Base-by-base conservation (phyloP, 139 green algal species). In the Eudorina sp. region DNA sequence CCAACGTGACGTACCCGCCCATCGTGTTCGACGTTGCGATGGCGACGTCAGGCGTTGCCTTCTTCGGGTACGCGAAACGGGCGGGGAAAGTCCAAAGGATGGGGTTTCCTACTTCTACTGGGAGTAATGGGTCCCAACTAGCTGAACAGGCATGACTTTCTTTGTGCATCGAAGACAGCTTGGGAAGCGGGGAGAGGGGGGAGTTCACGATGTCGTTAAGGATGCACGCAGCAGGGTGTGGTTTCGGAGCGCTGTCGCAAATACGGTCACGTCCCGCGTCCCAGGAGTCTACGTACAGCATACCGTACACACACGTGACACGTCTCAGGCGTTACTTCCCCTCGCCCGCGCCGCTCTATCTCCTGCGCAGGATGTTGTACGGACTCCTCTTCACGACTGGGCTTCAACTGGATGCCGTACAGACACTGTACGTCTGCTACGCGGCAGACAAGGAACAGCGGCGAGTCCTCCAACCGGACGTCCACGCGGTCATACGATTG, bases 371-470 rank as follows among this genome's bases (percentile, higher is more conserved):
- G 38, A 77, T 90, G 60, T 40, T 53, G 25, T 74, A 72, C 69
- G 51, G 60, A 11, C 75, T 85, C 34, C 13, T 27, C 3, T 85
- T 85, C 45, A n/a, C 53, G 27, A 45, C 75, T 3, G 75, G 75
- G 55, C 36, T 90, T 9, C 85, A 85, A 23, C 53, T 90, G 60
- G 85, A 90, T 64, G 73, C 77, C 23, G 84, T 89, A 66, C 72
- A 78, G 31, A 51, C 60, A 23, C 60, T 86, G 23, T 86, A 86
- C 80, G 77, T 86, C 27, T 86, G 80, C 60, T 86, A 78, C 41
- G 80, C 80, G 25, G 6, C 64, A 16, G 80, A 86, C 41, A 38
- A 66, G 60, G 60, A 86, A 41, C 43, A 70, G 60, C 60, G 38
- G 8, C n/a, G 19, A 2, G 45, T 64, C 0, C 77, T 62, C 5